These are phyloP conservation scores for Quercus tomentella DNA, from an alignment of 331 rosid species.

Conservation along the genomic window DNA sequence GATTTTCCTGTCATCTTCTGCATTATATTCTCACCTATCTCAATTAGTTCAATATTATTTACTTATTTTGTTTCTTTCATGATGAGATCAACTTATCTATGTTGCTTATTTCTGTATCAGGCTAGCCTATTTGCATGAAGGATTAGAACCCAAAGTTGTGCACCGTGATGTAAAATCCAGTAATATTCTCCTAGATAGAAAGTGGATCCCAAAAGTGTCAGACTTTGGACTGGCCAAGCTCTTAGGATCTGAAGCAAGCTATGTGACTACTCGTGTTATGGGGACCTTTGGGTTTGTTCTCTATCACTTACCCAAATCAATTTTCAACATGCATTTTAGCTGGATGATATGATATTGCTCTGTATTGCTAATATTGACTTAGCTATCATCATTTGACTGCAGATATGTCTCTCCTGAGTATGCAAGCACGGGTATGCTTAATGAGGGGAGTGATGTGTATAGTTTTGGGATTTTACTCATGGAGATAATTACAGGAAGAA, in stretches of 20 bases:
- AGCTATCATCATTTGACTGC: slow-evolving; percentile 17
- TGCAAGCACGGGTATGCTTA: slow-evolving; percentile 97
- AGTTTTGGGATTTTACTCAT: slow-evolving; percentile 95
- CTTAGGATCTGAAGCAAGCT: slow-evolving; percentile 72
- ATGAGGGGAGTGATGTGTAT: slow-evolving; percentile 89
- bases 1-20: not conserved
- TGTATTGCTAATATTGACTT: not conserved
- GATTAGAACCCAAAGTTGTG: slow-evolving; percentile 96
- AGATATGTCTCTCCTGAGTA: slow-evolving; percentile 97
- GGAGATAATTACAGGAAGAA: slow-evolving; percentile 97
- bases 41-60: not conserved
- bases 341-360: not conserved
- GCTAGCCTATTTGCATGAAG: slow-evolving; percentile 92
- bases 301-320: not conserved
- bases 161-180: slow-evolving; percentile 97
- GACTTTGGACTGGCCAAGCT: slow-evolving; percentile 98
- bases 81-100: slow-evolving; percentile 1
- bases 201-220: slow-evolving; percentile 87
- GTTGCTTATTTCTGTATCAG: slow-evolving; percentile 39
- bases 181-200: slow-evolving; percentile 85
- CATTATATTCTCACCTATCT: not conserved
- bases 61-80: not conserved
- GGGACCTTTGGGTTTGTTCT: slow-evolving; percentile 86
- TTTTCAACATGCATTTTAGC: not conserved
- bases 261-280: slow-evolving; percentile 96